Percentiles rank a stretch among this genome's conserved stretches.
These are phyloP conservation scores for Otatea glauca DNA, from an alignment of 176 grass and related monocot species.

Conservation along the genomic window DNA sequence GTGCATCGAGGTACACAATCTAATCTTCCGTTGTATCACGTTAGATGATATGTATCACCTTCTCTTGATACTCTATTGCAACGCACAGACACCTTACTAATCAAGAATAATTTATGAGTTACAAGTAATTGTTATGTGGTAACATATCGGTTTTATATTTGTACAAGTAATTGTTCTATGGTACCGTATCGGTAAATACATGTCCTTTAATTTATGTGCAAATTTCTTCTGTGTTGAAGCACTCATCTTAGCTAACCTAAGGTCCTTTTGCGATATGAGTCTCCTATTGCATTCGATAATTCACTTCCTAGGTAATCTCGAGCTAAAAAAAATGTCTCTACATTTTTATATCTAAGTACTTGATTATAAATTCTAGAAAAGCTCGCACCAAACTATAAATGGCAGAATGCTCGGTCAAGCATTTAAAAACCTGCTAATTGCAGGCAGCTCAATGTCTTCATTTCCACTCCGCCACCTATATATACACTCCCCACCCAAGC, in stretches of 20 bases:
- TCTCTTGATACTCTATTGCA: too few relatives aligned
- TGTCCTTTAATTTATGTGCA: background rate
- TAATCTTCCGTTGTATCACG: too few relatives aligned
- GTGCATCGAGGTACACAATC: too few relatives aligned
- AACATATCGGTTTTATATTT: too few relatives aligned
- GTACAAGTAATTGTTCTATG: too few relatives aligned
- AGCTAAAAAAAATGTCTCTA: too few relatives aligned
- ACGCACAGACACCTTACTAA: too few relatives aligned
- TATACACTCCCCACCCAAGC: constrained; percentile 42
- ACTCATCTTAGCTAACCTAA: background rate
- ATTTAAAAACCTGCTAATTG: background rate
- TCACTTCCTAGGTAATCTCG: too few relatives aligned
- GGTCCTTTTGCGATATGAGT: too few relatives aligned
- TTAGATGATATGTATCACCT: too few relatives aligned
- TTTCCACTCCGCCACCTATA: constrained; percentile 20
- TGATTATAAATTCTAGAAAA: background rate
- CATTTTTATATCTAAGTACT: too few relatives aligned
- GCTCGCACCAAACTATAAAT: background rate
- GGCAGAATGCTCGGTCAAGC: background rate
- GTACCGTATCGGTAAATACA: background rate
- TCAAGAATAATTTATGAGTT: background rate
- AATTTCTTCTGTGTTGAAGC: background rate
- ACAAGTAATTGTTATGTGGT: background rate
- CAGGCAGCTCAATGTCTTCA: background rate
- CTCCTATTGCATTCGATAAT: too few relatives aligned